Percentiles rank a stretch among this genome's conserved stretches.
These are phyloP conservation scores for Trichophyton benhamiae DNA, from an alignment of 2,329 filamentous ascomycete species.

Conservation along the genomic window DNA sequence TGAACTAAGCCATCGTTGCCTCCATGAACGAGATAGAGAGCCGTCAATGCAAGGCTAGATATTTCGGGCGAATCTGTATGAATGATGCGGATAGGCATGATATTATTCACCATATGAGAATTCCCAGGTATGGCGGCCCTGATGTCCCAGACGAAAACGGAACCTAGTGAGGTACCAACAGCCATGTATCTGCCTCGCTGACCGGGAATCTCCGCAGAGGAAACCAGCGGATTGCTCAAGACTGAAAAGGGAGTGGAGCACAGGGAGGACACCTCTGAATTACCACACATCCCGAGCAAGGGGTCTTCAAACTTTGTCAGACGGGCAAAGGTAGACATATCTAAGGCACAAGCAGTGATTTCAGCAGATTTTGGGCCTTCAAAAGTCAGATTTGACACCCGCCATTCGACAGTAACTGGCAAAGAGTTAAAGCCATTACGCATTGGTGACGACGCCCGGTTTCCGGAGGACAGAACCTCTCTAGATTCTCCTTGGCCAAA, in stretches of 20 bases:
- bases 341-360: conserved; percentile 59
- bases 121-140: conserved; percentile 51
- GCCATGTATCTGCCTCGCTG: conserved; percentile 70
- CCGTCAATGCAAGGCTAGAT: conserved; percentile 68
- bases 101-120: conserved; percentile 42
- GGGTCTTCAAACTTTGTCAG: conserved; percentile 69
- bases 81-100: conserved; percentile 66
- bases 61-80: conserved; percentile 84
- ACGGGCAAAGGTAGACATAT: conserved; percentile 60
- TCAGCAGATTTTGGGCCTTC: conserved; percentile 47
- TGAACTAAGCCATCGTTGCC: conserved; percentile 92
- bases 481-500: conserved; percentile 35
- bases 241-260: conserved; percentile 42
- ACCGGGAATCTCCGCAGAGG: conserved; percentile 59
- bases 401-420: conserved; percentile 51
- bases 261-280: conserved; percentile 42
- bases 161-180: conserved; percentile 64
- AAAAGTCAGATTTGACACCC: conserved; percentile 48
- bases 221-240: conserved; percentile 29
- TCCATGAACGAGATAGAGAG: conserved; percentile 80
- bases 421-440: conserved; percentile 18
- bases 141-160: conserved; percentile 74
- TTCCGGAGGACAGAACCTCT: not conserved
- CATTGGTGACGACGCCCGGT: conserved; percentile 10
- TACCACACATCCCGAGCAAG: conserved; percentile 47